These are phyloP conservation scores for Suaeda aralocaspica DNA, from an alignment of 148 eudicot genomes.

Conservation along the genomic window DNA sequence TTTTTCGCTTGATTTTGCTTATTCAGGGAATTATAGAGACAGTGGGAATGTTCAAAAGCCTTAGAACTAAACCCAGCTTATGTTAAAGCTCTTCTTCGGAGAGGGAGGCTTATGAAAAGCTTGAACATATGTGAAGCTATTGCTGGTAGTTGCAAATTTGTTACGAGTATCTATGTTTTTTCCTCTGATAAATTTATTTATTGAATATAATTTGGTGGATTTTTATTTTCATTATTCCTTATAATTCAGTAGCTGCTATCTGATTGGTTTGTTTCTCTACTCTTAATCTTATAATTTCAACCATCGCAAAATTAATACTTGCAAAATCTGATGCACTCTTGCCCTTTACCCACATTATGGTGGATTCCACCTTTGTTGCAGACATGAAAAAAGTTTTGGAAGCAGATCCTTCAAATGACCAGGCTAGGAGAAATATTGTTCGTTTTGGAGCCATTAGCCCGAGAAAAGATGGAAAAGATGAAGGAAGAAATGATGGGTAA, in stretches of 20 bases:
- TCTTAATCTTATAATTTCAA: not conserved
- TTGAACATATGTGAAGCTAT: conserved; percentile 92
- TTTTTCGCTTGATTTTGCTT: conserved; percentile 2
- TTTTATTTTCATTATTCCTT: not conserved
- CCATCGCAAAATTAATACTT: no score
- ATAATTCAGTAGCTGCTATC: no score
- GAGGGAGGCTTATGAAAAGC: conserved; percentile 92
- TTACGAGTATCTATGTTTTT: conserved; percentile 9
- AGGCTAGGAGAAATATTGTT: conserved; percentile 66
- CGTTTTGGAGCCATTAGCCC: conserved; percentile 88
- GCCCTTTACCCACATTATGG: not conserved
- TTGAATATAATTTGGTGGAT: no score
- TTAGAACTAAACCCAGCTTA: conserved; percentile 76
- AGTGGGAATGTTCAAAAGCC: conserved; percentile 76
- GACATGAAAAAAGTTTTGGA: conserved; percentile 84
- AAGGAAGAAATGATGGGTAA: conserved; percentile 96
- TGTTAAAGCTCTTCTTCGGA: conserved; percentile 66
- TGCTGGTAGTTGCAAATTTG: no score
- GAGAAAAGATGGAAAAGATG: conserved; percentile 88
- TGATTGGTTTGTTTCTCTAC: no score
- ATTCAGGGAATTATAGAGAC: conserved; percentile 66
- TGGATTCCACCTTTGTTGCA: conserved; percentile 21
- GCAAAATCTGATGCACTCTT: not conserved
- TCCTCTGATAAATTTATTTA: no score
- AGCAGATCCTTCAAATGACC: conserved; percentile 69